A percentile compares a stretch with the other conserved stretches of the same genome.
These are phyloP conservation scores for Wickerhamiella cacticola DNA, from an alignment of 805 yeast species.

Conservation along the genomic window DNA sequence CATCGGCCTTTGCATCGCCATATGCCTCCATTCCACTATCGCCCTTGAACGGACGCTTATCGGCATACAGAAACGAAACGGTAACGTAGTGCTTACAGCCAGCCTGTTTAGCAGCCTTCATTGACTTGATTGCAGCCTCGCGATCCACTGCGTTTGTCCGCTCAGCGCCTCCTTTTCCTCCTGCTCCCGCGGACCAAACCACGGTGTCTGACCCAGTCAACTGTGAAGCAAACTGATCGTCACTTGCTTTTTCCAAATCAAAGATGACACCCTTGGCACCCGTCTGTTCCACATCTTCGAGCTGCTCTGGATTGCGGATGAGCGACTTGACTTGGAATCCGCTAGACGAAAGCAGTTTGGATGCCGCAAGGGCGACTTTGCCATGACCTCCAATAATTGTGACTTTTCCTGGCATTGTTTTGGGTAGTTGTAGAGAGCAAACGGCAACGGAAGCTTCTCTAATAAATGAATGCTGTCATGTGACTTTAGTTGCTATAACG, in stretches of 20 bases:
- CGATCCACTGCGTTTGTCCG: slow-evolving; percentile 43
- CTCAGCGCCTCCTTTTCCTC: slow-evolving; percentile 38
- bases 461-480: no score
- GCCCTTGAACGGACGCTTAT: slow-evolving; percentile 36
- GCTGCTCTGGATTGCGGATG: slow-evolving; percentile 39
- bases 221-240: slow-evolving; percentile 31
- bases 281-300: slow-evolving; percentile 30
- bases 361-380: slow-evolving; percentile 40
- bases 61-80: slow-evolving; percentile 46
- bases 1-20: slow-evolving; percentile 50
- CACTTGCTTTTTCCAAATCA: slow-evolving; percentile 28
- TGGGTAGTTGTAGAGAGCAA: background rate
- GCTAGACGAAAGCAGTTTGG: slow-evolving; percentile 29
- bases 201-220: slow-evolving; percentile 43
- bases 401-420: background rate
- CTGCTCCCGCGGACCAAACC: slow-evolving; percentile 52
- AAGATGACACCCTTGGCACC: slow-evolving; percentile 31
- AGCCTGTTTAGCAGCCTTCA: slow-evolving; percentile 41
- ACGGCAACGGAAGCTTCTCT: background rate
- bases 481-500: no score
- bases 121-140: slow-evolving; percentile 47
- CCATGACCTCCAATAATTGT: slow-evolving; percentile 50
- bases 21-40: slow-evolving; percentile 35
- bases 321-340: slow-evolving; percentile 31
- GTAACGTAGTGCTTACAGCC: slow-evolving; percentile 38